phyloP scores from a whole-genome alignment of 345 rosid species.

The Firmiana major region DNA sequence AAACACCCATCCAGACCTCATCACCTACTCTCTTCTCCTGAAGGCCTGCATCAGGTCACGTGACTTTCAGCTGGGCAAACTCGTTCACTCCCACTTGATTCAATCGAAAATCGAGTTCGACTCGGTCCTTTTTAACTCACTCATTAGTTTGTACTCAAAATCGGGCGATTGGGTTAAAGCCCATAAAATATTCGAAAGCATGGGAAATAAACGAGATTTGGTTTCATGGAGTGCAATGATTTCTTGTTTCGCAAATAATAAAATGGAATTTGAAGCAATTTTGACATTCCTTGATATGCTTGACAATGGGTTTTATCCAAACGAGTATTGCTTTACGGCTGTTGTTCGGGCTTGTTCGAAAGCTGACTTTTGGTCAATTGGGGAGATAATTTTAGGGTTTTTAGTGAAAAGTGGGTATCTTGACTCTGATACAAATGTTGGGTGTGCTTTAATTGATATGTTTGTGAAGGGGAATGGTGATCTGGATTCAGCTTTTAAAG shows the following conservation, averaged over 20 bases:
- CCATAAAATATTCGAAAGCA: constrained; percentile 36
- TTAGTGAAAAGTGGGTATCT: constrained; percentile 49
- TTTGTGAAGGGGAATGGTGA: constrained; percentile 45
- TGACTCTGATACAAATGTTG: constrained; percentile 52
- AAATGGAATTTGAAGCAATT: constrained; percentile 40
- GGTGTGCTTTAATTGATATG: constrained; percentile 66
- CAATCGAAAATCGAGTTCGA: constrained; percentile 45
- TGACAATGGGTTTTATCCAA: constrained; percentile 50
- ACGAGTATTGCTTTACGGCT: constrained; percentile 64
- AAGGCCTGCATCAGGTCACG: constrained; percentile 66
- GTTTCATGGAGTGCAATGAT: constrained; percentile 80
- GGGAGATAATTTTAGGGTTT: constrained; percentile 49
- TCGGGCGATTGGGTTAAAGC: constrained; percentile 48
- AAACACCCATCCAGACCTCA: constrained; percentile 43
- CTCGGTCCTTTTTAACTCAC: constrained; percentile 57
- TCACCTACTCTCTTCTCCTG: constrained; percentile 65
- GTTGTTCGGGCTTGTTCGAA: constrained; percentile 58
- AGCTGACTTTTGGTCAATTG: constrained; percentile 24
- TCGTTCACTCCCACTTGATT: constrained; percentile 41
- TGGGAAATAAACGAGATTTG: constrained; percentile 56
- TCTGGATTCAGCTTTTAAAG: constrained; percentile 45
- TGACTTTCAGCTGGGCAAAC: constrained; percentile 50
- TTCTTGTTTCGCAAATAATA: constrained; percentile 56
- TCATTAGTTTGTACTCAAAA: constrained; percentile 69
- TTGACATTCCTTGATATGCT: constrained; percentile 46